phyloP scores from a whole-genome alignment of 768 basidiomycete species.

The Lentinus brumalis region DNA sequence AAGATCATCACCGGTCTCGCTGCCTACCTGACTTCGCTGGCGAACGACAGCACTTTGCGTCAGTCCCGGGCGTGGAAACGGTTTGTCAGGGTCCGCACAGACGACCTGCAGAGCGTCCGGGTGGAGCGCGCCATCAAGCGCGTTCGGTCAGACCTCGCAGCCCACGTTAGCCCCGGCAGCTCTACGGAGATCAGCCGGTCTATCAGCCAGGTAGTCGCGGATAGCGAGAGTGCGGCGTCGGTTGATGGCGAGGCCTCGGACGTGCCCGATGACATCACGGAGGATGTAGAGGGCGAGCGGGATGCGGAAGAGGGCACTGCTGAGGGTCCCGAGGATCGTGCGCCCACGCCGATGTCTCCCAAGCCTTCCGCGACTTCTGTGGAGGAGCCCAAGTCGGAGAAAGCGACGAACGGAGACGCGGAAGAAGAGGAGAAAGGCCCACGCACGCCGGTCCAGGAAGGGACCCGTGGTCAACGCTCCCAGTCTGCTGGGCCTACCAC shows the following conservation, averaged over 20 bases:
- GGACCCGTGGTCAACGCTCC: constrained; percentile 64
- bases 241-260: constrained; percentile 10
- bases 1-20: constrained; percentile 69
- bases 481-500: constrained; percentile 81
- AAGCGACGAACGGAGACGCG: constrained; percentile 11
- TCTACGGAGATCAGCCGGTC: constrained; percentile 31
- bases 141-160: constrained; percentile 81
- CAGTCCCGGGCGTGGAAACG: constrained; percentile 76
- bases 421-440: constrained; percentile 26
- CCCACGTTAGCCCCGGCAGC: constrained; percentile 51
- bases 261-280: constrained; percentile 7
- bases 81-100: constrained; percentile 82
- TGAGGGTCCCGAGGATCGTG: constrained; percentile 23
- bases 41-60: constrained; percentile 66
- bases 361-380: constrained; percentile 9
- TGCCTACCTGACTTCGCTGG: constrained; percentile 76
- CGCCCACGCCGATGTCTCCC: constrained; percentile 23
- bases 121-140: constrained; percentile 88
- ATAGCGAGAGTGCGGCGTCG: constrained; percentile 23
- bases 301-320: constrained; percentile 19
- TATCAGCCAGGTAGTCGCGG: constrained; percentile 33
- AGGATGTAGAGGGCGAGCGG: constrained; percentile 13
- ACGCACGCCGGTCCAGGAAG: constrained; percentile 26
- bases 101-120: constrained; percentile 86
- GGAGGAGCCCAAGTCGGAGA: constrained; percentile 5